Evolutionary conservation across 2,329 filamentous ascomycete species (phyloP).

Genomic region (Colletotrichum cereale): DNA sequence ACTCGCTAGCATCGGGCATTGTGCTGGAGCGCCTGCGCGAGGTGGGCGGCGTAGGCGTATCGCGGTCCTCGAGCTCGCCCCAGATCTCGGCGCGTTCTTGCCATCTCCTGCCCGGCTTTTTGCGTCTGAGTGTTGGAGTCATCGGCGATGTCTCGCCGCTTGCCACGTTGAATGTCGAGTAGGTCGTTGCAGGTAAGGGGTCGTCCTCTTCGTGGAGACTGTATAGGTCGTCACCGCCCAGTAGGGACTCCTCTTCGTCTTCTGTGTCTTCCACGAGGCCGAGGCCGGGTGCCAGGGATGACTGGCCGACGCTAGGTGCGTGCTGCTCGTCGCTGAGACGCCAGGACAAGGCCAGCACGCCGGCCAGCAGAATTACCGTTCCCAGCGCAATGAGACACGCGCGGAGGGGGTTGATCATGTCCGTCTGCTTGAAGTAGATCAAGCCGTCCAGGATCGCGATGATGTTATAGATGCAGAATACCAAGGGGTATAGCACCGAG

Average conservation of each 20-base stretch:
- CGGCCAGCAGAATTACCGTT: conserved; percentile 85
- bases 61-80: conserved; percentile 86
- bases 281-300: conserved; percentile 83
- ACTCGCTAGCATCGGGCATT: conserved; percentile 57
- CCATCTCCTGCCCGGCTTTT: conserved; percentile 65
- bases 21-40: conserved; percentile 63
- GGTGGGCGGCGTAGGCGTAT: conserved; percentile 57
- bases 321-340: conserved; percentile 84
- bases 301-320: conserved; percentile 71
- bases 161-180: conserved; percentile 62
- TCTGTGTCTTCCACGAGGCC: conserved; percentile 81
- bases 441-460: conserved; percentile 97
- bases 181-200: conserved; percentile 52
- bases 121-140: conserved; percentile 55
- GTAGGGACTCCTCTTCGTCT: conserved; percentile 69
- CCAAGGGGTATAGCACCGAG: conserved; percentile 93
- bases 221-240: conserved; percentile 61
- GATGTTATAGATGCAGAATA: conserved; percentile 99
- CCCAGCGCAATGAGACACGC: conserved; percentile 88
- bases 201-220: conserved; percentile 58
- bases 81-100: conserved; percentile 85
- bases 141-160: conserved; percentile 54
- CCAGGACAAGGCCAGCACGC: conserved; percentile 94
- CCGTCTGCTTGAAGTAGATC: conserved; percentile 94
- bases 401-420: conserved; percentile 80